These are phyloP conservation scores for Colletotrichum liriopes DNA, from an alignment of 2,329 filamentous ascomycete genomes.

Conservation along the genomic window DNA sequence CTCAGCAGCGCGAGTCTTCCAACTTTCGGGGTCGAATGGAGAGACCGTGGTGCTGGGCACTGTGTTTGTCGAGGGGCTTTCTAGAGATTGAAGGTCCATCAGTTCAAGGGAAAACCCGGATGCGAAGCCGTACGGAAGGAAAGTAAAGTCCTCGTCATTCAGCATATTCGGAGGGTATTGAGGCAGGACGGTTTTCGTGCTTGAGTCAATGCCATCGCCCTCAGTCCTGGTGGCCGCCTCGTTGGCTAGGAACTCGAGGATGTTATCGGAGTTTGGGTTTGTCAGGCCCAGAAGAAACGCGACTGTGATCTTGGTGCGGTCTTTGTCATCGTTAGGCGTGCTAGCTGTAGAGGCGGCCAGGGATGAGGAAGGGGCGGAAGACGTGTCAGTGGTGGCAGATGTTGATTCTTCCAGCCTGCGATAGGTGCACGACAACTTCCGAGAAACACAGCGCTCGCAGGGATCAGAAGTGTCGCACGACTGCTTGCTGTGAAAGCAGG, in stretches of 20 bases:
- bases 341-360: neutral
- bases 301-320: constrained; percentile 45
- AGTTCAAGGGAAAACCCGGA: constrained; percentile 17
- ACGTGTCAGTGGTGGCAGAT: neutral
- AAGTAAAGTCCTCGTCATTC: constrained; percentile 33
- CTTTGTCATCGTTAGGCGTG: constrained; percentile 21
- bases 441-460: constrained; percentile 47
- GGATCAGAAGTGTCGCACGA: constrained; percentile 48
- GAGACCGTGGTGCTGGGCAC: neutral
- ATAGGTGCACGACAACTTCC: constrained; percentile 45
- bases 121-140: constrained; percentile 13
- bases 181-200: constrained; percentile 5
- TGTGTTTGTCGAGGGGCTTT: neutral
- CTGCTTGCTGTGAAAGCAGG: constrained; percentile 50
- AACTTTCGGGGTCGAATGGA: neutral
- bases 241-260: constrained; percentile 45
- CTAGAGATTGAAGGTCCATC: constrained; percentile 11
- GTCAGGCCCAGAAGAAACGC: constrained; percentile 48
- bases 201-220: constrained; percentile 25
- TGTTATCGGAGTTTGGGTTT: constrained; percentile 47
- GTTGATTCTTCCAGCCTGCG: constrained; percentile 24
- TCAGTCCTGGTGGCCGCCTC: constrained; percentile 39
- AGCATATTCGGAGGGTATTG: constrained; percentile 3
- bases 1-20: constrained; percentile 8
- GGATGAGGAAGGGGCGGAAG: neutral